These are phyloP conservation scores for Ganoderma sinense DNA, from an alignment of 1,284 basidiomycete species.

Conservation along the genomic window DNA sequence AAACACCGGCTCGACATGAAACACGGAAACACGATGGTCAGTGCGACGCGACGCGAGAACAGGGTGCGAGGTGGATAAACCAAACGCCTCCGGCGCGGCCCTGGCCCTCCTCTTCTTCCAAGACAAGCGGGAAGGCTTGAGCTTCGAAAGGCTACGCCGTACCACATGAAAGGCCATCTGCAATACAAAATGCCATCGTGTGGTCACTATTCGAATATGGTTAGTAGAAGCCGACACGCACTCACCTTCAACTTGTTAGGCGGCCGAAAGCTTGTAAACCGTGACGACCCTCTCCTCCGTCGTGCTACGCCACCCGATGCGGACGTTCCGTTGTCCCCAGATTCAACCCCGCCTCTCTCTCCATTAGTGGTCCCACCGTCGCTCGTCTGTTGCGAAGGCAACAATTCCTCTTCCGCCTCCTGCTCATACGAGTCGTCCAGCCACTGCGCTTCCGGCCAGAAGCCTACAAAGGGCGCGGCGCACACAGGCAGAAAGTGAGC, in stretches of 20 bases:
- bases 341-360: background rate
- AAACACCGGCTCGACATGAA: no score
- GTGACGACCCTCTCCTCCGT: background rate
- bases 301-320: background rate
- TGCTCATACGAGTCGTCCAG: no score
- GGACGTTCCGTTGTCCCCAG: background rate
- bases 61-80: no score
- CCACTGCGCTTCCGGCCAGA: slow-evolving; percentile 3
- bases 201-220: background rate
- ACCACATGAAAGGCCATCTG: background rate
- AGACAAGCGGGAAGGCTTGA: background rate
- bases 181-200: background rate
- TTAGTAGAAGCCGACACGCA: background rate
- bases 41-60: no score
- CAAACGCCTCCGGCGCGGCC: no score
- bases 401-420: background rate
- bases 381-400: no score
- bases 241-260: background rate
- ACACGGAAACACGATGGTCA: no score
- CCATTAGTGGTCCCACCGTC: no score
- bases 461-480: background rate
- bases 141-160: background rate
- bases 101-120: background rate
- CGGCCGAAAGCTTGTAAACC: background rate
- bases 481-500: no score